Conservation (phyloP, 257 asterid genomes). For the Forsythia viridissima region DNA sequence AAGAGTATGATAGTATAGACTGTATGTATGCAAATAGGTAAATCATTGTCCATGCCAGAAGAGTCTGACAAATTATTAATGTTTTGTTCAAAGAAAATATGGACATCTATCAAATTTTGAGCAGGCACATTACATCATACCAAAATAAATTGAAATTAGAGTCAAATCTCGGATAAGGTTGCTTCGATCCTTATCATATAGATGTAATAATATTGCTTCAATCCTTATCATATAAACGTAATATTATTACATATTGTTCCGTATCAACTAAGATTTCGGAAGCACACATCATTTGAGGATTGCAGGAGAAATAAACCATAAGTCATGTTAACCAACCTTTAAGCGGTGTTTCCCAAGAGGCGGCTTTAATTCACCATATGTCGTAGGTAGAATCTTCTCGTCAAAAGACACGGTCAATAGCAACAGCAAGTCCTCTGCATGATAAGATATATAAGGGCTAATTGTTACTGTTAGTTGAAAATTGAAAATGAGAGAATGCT, state of each 20-base stretch:
- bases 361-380: constrained; percentile 94
- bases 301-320: constrained; percentile 1
- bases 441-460: constrained; percentile 22
- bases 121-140: not conserved
- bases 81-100: not conserved
- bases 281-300: not conserved
- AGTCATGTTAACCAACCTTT: constrained; percentile 55
- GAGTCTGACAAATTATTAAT: not conserved
- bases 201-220: no score
- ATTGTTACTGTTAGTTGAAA: constrained; percentile 15
- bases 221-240: not conserved
- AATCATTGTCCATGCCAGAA: not conserved
- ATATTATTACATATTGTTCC: not conserved
- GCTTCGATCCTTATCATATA: not conserved
- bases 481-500: not conserved
- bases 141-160: not conserved
- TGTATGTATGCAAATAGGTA: not conserved
- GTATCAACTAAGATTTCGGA: not conserved
- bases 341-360: constrained; percentile 97
- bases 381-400: constrained; percentile 68
- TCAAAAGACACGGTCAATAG: constrained; percentile 77
- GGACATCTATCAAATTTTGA: not conserved
- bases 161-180: not conserved
- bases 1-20: not conserved
- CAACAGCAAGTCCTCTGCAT: constrained; percentile 74